phyloP scores from a whole-genome alignment of 2,329 filamentous ascomycete species.

The Aureobasidium leucospermi region DNA sequence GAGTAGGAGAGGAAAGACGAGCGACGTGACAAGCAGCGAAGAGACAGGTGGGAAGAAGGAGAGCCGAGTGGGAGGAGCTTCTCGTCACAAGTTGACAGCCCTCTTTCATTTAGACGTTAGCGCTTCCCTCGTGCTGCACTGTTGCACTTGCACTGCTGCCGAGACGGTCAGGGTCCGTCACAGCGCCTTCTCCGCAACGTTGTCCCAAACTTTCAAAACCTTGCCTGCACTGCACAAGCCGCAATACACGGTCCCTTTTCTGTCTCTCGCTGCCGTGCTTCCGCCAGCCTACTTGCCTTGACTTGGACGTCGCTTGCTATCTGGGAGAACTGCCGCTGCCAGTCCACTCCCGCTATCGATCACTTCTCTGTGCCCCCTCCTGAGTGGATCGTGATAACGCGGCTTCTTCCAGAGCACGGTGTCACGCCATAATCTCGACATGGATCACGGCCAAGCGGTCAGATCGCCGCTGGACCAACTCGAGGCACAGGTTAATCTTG shows the following conservation, averaged over 20 bases:
- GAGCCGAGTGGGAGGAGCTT: constrained; percentile 18
- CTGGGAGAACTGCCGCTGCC: background rate
- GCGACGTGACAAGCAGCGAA: constrained; percentile 5
- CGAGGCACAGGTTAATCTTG: constrained; percentile 40
- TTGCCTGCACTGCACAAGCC: background rate
- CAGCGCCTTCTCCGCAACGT: too few species aligned
- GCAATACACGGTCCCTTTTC: background rate
- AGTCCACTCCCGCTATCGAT: background rate
- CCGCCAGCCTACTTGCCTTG: background rate
- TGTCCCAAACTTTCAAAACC: background rate
- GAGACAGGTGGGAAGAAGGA: constrained; percentile 15
- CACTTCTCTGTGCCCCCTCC: background rate
- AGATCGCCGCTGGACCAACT: constrained; percentile 34
- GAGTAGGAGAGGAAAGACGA: background rate
- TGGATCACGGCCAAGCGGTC: constrained; percentile 15
- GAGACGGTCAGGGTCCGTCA: too few species aligned
- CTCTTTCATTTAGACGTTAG: background rate
- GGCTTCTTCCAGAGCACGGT: background rate
- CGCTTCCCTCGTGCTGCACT: background rate
- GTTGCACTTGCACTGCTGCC: too few species aligned
- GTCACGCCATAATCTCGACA: constrained; percentile 13
- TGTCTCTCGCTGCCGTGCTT: background rate
- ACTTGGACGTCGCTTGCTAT: background rate
- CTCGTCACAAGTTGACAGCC: constrained; percentile 6
- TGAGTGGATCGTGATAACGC: background rate